Percentiles rank a stretch among this genome's conserved stretches.
Evolutionary conservation across 129 eudicot species (phyloP).

Genomic region (Flaveria ramosissima): DNA sequence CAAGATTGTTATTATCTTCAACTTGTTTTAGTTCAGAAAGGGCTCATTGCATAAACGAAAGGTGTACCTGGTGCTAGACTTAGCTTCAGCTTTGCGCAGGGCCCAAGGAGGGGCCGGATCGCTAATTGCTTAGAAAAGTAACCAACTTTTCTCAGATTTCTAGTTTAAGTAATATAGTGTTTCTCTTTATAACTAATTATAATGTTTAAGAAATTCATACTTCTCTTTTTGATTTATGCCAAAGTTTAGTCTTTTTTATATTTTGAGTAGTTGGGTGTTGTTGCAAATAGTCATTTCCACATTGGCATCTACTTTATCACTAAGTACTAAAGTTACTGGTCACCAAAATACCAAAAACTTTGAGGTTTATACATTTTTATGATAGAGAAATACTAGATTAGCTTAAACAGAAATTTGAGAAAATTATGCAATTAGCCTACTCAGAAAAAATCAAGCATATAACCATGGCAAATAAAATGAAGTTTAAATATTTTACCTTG

Average conservation of each 20-base stretch:
- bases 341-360: neutral
- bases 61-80: too few relatives aligned
- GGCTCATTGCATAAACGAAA: neutral
- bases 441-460: neutral
- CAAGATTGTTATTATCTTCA: neutral
- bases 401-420: neutral
- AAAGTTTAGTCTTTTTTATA: neutral
- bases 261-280: neutral
- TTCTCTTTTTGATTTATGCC: neutral
- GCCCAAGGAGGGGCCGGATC: too few relatives aligned
- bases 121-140: neutral
- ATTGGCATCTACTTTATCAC: neutral
- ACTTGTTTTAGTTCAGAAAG: neutral
- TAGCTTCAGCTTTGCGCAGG: too few relatives aligned
- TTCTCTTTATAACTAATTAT: neutral
- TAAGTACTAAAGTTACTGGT: neutral
- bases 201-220: neutral
- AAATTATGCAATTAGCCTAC: neutral
- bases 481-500: slow-evolving; percentile 48
- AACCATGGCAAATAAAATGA: slow-evolving; percentile 4
- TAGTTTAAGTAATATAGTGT: neutral
- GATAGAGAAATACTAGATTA: neutral
- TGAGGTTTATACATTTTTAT: neutral
- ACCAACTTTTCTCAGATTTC: neutral
- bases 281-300: neutral